A percentile compares a stretch with the other conserved stretches of the same genome.
These are phyloP conservation scores for Monosporascus sp. DNA, from an alignment of 2,329 filamentous ascomycete species.

Conservation along the genomic window DNA sequence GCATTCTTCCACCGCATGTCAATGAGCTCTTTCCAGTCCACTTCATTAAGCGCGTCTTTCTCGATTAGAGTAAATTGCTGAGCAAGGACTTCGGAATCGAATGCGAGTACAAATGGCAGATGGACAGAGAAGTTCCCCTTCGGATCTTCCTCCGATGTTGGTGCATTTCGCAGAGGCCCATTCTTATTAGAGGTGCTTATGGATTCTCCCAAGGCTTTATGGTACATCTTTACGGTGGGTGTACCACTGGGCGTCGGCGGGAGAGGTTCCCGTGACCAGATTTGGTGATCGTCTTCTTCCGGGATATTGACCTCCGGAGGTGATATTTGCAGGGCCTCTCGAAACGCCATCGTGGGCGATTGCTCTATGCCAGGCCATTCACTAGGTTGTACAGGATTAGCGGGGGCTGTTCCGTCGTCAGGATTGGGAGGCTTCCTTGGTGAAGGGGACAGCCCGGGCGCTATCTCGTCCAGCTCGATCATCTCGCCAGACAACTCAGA, in stretches of 20 bases:
- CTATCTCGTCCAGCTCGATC: slow-evolving; percentile 29
- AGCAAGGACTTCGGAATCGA: slow-evolving; percentile 72
- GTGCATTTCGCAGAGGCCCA: slow-evolving; percentile 32
- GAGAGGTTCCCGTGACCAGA: slow-evolving; percentile 40
- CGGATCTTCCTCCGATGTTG: slow-evolving; percentile 21
- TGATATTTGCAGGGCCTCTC: slow-evolving; percentile 41
- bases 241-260: slow-evolving; percentile 47
- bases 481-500: slow-evolving; percentile 56
- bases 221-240: slow-evolving; percentile 36
- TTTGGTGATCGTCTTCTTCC: slow-evolving; percentile 34
- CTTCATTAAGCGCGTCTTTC: slow-evolving; percentile 78
- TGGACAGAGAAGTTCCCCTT: slow-evolving; percentile 49
- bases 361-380: slow-evolving; percentile 22
- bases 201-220: slow-evolving; percentile 24
- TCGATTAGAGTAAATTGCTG: slow-evolving; percentile 83
- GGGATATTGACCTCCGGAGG: slow-evolving; percentile 33
- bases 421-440: slow-evolving; percentile 21
- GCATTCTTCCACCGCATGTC: slow-evolving; percentile 77
- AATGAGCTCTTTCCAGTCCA: slow-evolving; percentile 83
- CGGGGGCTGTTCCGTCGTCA: slow-evolving; percentile 20
- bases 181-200: slow-evolving; percentile 28
- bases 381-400: slow-evolving; percentile 6
- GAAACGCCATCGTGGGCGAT: slow-evolving; percentile 43
- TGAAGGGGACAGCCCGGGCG: slow-evolving; percentile 22
- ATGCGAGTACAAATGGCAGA: slow-evolving; percentile 74